These are phyloP conservation scores for Yamadazyma nakazawae DNA, from an alignment of 805 yeast genomes.

Conservation along the genomic window DNA sequence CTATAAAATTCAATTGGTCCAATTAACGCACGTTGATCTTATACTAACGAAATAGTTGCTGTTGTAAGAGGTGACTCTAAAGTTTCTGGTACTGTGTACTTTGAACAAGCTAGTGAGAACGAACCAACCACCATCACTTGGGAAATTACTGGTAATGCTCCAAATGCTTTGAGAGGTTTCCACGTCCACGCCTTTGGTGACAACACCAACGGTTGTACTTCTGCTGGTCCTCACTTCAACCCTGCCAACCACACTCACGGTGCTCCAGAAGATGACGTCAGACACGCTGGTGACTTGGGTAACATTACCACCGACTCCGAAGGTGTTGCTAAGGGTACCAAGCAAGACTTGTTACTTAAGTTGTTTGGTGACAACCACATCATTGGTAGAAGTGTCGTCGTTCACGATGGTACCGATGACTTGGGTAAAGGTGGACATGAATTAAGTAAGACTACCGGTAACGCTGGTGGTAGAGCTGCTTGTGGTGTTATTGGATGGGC, in stretches of 20 bases:
- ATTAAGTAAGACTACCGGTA: conserved; percentile 92
- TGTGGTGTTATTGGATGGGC: conserved; percentile 94
- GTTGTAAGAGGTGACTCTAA: conserved; percentile 93
- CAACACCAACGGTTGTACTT: conserved; percentile 98
- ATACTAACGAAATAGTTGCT: conserved; percentile 56
- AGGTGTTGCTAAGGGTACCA: conserved; percentile 90
- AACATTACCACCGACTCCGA: conserved; percentile 81
- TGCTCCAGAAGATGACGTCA: conserved; percentile 75
- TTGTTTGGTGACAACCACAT: conserved; percentile 84
- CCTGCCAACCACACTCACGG: conserved; percentile 89
- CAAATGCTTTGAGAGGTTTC: conserved; percentile 93
- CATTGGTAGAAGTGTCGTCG: conserved; percentile 92
- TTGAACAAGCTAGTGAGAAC: conserved; percentile 76
- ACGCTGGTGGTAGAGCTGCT: conserved; percentile 97
- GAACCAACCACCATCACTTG: conserved; percentile 84
- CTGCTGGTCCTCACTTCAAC: conserved; percentile 97
- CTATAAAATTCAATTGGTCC: no score
- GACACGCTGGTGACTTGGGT: conserved; percentile 97
- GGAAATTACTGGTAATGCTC: conserved; percentile 85
- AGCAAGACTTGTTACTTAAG: conserved; percentile 72
- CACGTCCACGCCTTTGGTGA: conserved; percentile 98
- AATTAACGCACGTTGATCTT: neutral
- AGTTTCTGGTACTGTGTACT: conserved; percentile 82
- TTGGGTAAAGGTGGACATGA: conserved; percentile 91
- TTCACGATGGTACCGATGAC: conserved; percentile 91